Conservation (phyloP, 2,329 filamentous ascomycete genomes). For the Akanthomyces lecanii region DNA sequence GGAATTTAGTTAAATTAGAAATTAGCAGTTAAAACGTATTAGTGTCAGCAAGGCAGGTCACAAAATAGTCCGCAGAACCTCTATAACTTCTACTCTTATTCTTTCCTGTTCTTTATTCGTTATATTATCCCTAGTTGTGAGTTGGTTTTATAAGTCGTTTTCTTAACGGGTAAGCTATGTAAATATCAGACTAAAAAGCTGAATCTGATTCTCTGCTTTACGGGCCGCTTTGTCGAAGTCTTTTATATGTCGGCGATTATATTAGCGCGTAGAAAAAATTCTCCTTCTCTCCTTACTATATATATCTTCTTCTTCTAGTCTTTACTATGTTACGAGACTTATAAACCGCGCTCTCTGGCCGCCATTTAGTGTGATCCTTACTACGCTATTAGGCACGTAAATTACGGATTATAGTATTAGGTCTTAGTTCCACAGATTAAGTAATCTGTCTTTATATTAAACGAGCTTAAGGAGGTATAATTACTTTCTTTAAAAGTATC, state of each 20-base stretch:
- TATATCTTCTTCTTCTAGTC: conserved; percentile 4
- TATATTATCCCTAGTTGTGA: neutral
- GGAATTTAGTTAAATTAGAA: neutral
- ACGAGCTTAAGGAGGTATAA: too few relatives aligned
- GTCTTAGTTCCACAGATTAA: neutral
- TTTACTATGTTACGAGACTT: neutral
- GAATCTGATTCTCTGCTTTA: neutral
- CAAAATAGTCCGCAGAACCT: conserved; percentile 4
- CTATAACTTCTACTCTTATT: neutral
- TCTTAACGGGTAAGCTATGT: too few relatives aligned
- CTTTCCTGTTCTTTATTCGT: neutral
- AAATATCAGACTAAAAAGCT: too few relatives aligned
- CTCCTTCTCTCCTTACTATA: conserved; percentile 1
- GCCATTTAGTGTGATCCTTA: neutral
- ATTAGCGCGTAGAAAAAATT: neutral
- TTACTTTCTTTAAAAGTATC: too few relatives aligned
- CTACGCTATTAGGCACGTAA: neutral
- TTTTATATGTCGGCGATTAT: neutral
- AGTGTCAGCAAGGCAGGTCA: neutral
- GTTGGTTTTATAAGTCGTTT: too few relatives aligned
- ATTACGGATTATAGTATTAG: neutral
- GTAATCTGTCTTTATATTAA: too few relatives aligned
- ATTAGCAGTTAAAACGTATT: neutral
- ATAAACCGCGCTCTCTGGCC: neutral
- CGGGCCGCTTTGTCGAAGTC: neutral